Conservation (phyloP, 1,284 basidiomycete genomes). For the Ganoderma boninense region DNA sequence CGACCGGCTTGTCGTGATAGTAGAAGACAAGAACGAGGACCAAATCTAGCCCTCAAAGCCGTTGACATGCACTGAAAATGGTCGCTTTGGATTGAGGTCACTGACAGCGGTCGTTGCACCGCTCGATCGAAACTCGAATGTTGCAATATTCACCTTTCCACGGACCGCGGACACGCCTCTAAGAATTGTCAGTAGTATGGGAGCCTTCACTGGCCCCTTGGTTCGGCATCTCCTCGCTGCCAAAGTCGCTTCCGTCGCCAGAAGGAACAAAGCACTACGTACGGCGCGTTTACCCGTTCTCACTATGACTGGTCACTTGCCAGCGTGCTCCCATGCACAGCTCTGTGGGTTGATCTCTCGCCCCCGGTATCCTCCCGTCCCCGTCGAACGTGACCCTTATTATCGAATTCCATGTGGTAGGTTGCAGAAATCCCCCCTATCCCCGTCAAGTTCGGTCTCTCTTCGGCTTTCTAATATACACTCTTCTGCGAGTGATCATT, state of each 20-base stretch:
- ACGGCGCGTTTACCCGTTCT: slow-evolving; percentile 8
- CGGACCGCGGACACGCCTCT: not conserved
- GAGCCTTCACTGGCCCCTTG: not conserved
- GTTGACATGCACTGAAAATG: not conserved
- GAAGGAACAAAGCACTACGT: slow-evolving; percentile 7
- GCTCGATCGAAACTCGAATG: not conserved
- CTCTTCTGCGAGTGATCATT: not conserved
- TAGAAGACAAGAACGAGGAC: not conserved
- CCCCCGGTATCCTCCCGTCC: not conserved
- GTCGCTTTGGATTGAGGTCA: not conserved
- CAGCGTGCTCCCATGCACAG: slow-evolving; percentile 23
- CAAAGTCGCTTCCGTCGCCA: slow-evolving; percentile 10
- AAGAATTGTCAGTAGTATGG: not conserved
- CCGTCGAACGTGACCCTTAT: slow-evolving; percentile 2
- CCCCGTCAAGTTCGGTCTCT: slow-evolving; percentile 18
- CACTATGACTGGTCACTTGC: slow-evolving; percentile 18
- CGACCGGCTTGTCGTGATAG: not conserved
- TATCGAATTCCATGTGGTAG: slow-evolving; percentile 4
- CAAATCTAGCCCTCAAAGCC: not conserved
- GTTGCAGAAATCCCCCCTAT: slow-evolving; percentile 2
- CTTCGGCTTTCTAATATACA: slow-evolving; percentile 16
- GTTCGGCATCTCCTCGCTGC: slow-evolving; percentile 24
- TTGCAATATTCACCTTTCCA: not conserved
- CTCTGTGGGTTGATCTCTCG: not conserved
- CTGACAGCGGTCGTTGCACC: not conserved